These are phyloP conservation scores for Candida taoyuanica DNA, from an alignment of 805 yeast genomes.

Conservation along the genomic window DNA sequence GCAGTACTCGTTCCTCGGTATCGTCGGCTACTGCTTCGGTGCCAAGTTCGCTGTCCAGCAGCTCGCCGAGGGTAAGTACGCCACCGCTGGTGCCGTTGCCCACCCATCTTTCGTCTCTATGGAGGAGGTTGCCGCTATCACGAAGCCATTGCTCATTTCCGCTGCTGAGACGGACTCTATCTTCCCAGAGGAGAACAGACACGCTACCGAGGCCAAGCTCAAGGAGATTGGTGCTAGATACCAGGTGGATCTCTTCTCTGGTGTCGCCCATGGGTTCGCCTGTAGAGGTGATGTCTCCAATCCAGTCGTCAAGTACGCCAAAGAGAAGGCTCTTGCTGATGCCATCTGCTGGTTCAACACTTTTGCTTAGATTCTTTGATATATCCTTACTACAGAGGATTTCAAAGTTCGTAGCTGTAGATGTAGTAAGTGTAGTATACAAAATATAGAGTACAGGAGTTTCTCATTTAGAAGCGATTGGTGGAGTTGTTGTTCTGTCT, in stretches of 20 bases:
- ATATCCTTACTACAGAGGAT: no score
- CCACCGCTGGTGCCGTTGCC: slow-evolving; percentile 67
- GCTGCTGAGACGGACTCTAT: slow-evolving; percentile 68
- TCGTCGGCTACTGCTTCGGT: slow-evolving; percentile 83
- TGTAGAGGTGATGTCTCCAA: slow-evolving; percentile 65
- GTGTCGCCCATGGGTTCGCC: slow-evolving; percentile 73
- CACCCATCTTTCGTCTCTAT: slow-evolving; percentile 75
- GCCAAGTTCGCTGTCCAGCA: slow-evolving; percentile 63
- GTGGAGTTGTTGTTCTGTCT: slow-evolving; percentile 15
- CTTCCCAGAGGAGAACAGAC: slow-evolving; percentile 63
- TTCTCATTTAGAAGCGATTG: slow-evolving; percentile 6
- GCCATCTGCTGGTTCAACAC: slow-evolving; percentile 28
- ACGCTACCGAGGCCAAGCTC: slow-evolving; percentile 53
- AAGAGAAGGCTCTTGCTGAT: slow-evolving; percentile 52
- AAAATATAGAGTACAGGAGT: neutral
- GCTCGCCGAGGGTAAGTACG: slow-evolving; percentile 32
- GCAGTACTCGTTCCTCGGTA: slow-evolving; percentile 46
- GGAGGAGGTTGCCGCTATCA: slow-evolving; percentile 60
- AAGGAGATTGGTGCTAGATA: slow-evolving; percentile 49
- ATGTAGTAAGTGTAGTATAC: neutral
- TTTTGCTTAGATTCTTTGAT: neutral
- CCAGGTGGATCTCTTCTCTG: slow-evolving; percentile 57
- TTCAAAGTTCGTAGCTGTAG: neutral
- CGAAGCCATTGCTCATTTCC: slow-evolving; percentile 51
- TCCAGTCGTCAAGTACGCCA: slow-evolving; percentile 56